A percentile compares a stretch with the other conserved stretches of the same genome.
phyloP scores from a whole-genome alignment of 2,329 filamentous ascomycete genomes.

The Colletotrichum sidae region DNA sequence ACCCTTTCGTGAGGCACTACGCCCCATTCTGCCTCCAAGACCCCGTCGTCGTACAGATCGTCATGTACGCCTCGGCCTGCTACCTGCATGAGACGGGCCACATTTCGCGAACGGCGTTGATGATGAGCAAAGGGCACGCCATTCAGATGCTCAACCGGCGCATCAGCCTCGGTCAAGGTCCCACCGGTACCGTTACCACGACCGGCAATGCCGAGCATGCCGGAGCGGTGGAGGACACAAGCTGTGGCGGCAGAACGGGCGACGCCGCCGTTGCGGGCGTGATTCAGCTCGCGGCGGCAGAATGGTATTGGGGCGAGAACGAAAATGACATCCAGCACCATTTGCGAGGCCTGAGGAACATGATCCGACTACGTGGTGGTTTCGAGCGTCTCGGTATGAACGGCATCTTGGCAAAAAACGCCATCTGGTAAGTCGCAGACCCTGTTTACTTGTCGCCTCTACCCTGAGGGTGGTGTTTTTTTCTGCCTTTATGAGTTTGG shows the following conservation, averaged over 20 bases:
- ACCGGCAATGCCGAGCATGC: background rate
- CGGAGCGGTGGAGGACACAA: background rate
- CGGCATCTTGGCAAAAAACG: constrained; percentile 60
- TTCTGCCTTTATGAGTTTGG: constrained; percentile 3
- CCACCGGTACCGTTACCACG: background rate
- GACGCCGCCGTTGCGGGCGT: constrained; percentile 61
- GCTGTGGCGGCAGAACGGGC: constrained; percentile 46
- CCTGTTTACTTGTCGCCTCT: background rate
- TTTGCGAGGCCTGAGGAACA: constrained; percentile 58
- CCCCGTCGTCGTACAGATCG: constrained; percentile 60
- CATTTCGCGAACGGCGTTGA: constrained; percentile 55
- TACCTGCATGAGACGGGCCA: constrained; percentile 63
- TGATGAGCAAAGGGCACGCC: constrained; percentile 56
- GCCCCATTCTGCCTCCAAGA: constrained; percentile 61
- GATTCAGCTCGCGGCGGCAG: constrained; percentile 60
- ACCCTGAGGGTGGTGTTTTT: constrained; percentile 2
- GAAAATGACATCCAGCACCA: constrained; percentile 56
- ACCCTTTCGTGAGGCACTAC: constrained; percentile 60
- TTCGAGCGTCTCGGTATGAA: constrained; percentile 58
- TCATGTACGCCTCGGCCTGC: constrained; percentile 63
- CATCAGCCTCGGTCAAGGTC: constrained; percentile 47
- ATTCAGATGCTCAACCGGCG: constrained; percentile 61
- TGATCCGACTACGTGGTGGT: constrained; percentile 61
- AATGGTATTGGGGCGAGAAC: constrained; percentile 66
- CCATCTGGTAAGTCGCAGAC: constrained; percentile 55